These are phyloP conservation scores for Exophiala calicioides DNA, from an alignment of 2,329 filamentous ascomycete species.

Conservation along the genomic window DNA sequence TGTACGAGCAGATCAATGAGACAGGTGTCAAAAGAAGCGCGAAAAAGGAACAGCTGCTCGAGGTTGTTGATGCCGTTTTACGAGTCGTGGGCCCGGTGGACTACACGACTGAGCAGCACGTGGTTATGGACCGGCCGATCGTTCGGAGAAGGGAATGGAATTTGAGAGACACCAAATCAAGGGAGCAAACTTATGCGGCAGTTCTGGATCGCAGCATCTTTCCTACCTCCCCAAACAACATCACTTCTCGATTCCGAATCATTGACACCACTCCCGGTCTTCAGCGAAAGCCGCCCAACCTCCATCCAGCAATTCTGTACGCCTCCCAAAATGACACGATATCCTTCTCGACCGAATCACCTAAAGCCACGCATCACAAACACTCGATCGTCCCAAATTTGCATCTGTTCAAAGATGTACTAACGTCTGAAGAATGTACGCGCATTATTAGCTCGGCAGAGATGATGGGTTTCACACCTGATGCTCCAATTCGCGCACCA, in stretches of 20 bases:
- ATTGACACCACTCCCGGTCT: conserved; percentile 63
- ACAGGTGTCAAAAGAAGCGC: conserved; percentile 46
- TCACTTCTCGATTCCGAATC: conserved; percentile 57
- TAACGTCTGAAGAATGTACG: conserved; percentile 63
- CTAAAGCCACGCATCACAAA: conserved; percentile 56
- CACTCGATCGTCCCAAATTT: conserved; percentile 66
- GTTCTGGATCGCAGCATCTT: conserved; percentile 58
- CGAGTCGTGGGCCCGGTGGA: too few relatives aligned
- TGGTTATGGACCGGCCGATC: too few relatives aligned
- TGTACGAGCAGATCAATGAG: conserved; percentile 59
- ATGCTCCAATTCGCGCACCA: conserved; percentile 67
- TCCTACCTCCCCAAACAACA: conserved; percentile 35
- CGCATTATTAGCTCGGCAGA: conserved; percentile 68
- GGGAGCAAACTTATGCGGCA: conserved; percentile 55
- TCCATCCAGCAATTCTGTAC: conserved; percentile 66
- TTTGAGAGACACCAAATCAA: too few relatives aligned
- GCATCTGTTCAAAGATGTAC: conserved; percentile 60
- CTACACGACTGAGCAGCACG: too few relatives aligned
- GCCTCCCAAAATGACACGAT: conserved; percentile 61
- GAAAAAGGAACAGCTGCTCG: too few relatives aligned
- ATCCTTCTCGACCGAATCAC: conserved; percentile 47
- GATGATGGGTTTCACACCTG: conserved; percentile 65
- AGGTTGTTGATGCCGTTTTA: too few relatives aligned
- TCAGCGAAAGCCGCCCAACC: conserved; percentile 67
- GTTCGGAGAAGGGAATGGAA: too few relatives aligned